These are phyloP conservation scores for Ceratocystis huliohia DNA, from an alignment of 2,329 filamentous ascomycete genomes.

Conservation along the genomic window DNA sequence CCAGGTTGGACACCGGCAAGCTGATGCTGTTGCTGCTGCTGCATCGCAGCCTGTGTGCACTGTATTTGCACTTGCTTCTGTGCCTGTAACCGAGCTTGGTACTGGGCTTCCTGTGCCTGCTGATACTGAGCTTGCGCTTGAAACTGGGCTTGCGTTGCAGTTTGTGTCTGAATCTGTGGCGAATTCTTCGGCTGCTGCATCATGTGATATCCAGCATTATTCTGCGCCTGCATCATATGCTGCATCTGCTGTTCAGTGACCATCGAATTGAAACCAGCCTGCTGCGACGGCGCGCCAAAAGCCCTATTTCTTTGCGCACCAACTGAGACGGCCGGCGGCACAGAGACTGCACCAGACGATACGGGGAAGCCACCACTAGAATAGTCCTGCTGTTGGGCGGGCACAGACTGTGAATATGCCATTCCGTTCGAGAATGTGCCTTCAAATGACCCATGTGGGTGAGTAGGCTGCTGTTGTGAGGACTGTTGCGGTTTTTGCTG, in stretches of 20 bases:
- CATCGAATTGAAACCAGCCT: slow-evolving; percentile 20
- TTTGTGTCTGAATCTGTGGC: background rate
- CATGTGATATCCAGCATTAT: slow-evolving; percentile 10
- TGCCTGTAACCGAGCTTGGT: slow-evolving; percentile 7
- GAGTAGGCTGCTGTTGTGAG: background rate
- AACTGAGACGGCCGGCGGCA: background rate
- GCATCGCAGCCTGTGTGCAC: slow-evolving; percentile 20
- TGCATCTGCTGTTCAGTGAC: slow-evolving; percentile 24
- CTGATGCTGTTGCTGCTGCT: slow-evolving; percentile 9
- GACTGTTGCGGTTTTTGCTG: slow-evolving; percentile 8
- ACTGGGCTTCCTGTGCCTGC: slow-evolving; percentile 12
- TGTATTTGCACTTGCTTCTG: slow-evolving; percentile 16
- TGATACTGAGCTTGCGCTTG: slow-evolving; percentile 13
- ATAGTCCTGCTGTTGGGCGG: slow-evolving; percentile 6
- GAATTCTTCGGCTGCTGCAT: background rate
- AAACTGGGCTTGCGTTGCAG: background rate
- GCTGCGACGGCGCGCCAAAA: slow-evolving; percentile 1
- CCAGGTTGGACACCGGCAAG: background rate
- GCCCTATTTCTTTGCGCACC: background rate
- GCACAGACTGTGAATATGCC: background rate
- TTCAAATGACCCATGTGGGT: slow-evolving; percentile 2
- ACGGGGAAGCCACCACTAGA: slow-evolving; percentile 8
- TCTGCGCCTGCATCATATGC: slow-evolving; percentile 23
- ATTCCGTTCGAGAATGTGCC: slow-evolving; percentile 1
- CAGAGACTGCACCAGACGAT: background rate